Percentiles rank a stretch among this genome's conserved stretches.
phyloP scores from a whole-genome alignment of 306 rosid species.

The Senna siamea region DNA sequence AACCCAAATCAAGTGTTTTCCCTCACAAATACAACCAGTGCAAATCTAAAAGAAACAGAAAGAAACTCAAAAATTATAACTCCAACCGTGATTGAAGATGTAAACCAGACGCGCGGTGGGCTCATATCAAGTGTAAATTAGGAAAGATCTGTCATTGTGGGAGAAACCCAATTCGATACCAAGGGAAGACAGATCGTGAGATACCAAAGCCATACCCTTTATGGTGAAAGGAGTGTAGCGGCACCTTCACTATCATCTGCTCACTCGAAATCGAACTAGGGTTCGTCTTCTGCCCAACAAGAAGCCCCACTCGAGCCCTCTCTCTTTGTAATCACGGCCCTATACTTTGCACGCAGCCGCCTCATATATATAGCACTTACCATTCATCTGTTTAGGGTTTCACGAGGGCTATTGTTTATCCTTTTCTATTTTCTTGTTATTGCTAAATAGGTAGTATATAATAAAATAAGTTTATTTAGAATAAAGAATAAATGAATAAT shows the following conservation, averaged over 20 bases:
- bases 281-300: neutral
- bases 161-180: conserved; percentile 31
- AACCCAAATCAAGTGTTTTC: neutral
- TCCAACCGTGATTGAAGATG: neutral
- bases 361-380: neutral
- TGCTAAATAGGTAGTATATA: too few species aligned
- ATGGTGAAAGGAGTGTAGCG: conserved; percentile 47
- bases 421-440: too few species aligned
- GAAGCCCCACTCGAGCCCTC: conserved; percentile 72
- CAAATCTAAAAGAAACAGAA: neutral
- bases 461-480: too few species aligned
- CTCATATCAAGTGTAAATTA: conserved; percentile 84
- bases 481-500: too few species aligned
- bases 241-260: conserved; percentile 45
- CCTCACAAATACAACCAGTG: conserved; percentile 48
- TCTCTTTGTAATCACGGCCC: conserved; percentile 84
- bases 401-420: neutral
- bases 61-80: neutral
- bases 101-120: conserved; percentile 17
- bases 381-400: neutral
- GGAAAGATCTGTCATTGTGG: conserved; percentile 52
- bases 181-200: conserved; percentile 33
- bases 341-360: neutral
- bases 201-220: conserved; percentile 56
- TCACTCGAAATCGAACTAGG: conserved; percentile 21